Evolutionary conservation across 139 green algal species (phyloP).

Genomic region (Micromonas pusilla): DNA sequence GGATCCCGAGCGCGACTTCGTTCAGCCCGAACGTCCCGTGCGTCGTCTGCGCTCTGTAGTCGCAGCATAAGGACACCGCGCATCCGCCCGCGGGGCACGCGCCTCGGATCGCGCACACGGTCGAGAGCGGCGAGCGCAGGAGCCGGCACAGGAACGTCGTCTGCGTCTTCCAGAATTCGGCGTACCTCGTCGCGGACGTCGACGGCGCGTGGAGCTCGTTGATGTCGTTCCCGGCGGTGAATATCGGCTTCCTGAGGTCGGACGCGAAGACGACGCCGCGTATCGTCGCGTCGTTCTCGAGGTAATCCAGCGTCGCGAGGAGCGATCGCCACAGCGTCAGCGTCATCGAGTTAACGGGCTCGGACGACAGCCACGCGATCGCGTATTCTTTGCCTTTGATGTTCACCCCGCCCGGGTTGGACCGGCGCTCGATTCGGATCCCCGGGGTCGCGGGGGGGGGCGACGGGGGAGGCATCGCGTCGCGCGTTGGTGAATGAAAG

Average conservation of each 20-base stretch:
- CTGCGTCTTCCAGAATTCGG: slow-evolving; percentile 66
- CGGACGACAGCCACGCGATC: neutral
- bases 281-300: neutral
- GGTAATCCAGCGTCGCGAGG: neutral
- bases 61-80: slow-evolving; percentile 77
- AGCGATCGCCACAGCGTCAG: slow-evolving; percentile 1
- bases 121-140: slow-evolving; percentile 59
- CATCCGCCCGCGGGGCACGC: slow-evolving; percentile 87
- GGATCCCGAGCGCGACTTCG: slow-evolving; percentile 74
- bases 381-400: no score
- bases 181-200: slow-evolving; percentile 37
- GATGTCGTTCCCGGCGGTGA: slow-evolving; percentile 49
- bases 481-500: no score
- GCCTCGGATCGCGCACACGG: slow-evolving; percentile 72
- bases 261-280: slow-evolving; percentile 54
- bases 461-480: no score
- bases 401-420: no score
- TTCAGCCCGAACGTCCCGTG: slow-evolving; percentile 60
- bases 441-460: no score
- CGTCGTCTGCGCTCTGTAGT: slow-evolving; percentile 71
- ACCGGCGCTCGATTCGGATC: no score
- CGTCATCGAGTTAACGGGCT: slow-evolving; percentile 21
- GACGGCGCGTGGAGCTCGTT: slow-evolving; percentile 32
- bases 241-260: slow-evolving; percentile 62
- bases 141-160: slow-evolving; percentile 68